Conservation (phyloP, 2,329 filamentous ascomycete genomes). For the Pyricularia sp. region DNA sequence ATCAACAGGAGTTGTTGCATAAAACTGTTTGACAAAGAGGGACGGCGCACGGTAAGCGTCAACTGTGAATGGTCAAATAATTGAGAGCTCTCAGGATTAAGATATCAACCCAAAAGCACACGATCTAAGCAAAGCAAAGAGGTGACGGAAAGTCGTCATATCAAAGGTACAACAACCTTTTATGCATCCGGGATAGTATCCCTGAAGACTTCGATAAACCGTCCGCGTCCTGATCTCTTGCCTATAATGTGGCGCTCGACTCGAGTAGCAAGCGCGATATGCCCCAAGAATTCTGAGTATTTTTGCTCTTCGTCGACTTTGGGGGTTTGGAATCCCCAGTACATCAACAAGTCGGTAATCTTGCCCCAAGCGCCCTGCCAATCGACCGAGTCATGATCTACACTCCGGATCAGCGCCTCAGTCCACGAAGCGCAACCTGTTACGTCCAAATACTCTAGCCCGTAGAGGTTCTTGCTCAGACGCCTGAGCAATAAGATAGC, state of each 20-base stretch:
- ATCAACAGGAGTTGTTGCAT: background rate
- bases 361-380: slow-evolving; percentile 26
- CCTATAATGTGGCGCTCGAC: slow-evolving; percentile 10
- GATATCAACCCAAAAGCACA: background rate
- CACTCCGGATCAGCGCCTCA: slow-evolving; percentile 27
- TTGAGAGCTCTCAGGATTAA: background rate
- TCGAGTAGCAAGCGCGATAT: slow-evolving; percentile 5
- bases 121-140: background rate
- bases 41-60: background rate
- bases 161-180: background rate
- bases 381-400: slow-evolving; percentile 35
- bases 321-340: slow-evolving; percentile 3
- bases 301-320: slow-evolving; percentile 1
- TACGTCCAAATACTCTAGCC: slow-evolving; percentile 47
- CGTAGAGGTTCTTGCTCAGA: slow-evolving; percentile 40
- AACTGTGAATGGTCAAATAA: background rate
- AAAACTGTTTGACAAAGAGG: background rate
- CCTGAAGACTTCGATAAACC: slow-evolving; percentile 10
- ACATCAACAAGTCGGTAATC: slow-evolving; percentile 9
- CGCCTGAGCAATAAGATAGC: slow-evolving; percentile 41
- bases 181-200: slow-evolving; percentile 4
- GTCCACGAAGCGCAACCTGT: slow-evolving; percentile 47
- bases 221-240: slow-evolving; percentile 9
- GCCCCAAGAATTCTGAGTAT: slow-evolving; percentile 5
- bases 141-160: background rate